A percentile compares a stretch with the other conserved stretches of the same genome.
Conservation (phyloP, 345 rosid species). For the Streptanthus diversifolius region DNA sequence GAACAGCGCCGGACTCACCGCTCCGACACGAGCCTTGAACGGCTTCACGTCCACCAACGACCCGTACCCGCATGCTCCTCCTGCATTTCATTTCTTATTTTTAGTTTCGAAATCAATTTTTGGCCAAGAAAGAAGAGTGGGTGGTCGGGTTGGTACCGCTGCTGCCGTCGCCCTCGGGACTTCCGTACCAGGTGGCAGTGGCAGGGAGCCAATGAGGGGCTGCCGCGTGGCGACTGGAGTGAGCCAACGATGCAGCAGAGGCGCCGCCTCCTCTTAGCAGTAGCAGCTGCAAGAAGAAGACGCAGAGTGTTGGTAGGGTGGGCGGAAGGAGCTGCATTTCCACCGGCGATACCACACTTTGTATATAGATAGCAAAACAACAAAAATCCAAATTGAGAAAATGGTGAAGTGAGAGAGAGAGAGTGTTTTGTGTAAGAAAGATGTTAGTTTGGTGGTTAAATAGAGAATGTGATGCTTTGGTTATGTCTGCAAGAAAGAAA, state of each 20-base stretch:
- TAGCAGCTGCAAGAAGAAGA: slow-evolving; percentile 16
- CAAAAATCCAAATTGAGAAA: background rate
- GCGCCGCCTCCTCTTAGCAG: background rate
- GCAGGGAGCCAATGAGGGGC: slow-evolving; percentile 72
- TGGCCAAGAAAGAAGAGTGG: background rate
- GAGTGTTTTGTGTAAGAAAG: background rate
- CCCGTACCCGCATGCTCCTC: slow-evolving; percentile 98
- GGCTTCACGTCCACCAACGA: slow-evolving; percentile 86
- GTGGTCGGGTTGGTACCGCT: slow-evolving; percentile 46
- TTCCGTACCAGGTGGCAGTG: slow-evolving; percentile 97
- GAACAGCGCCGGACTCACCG: slow-evolving; percentile 85
- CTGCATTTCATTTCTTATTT: slow-evolving; percentile 34
- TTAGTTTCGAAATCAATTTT: background rate
- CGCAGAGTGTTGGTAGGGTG: slow-evolving; percentile 12
- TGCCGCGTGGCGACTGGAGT: slow-evolving; percentile 25
- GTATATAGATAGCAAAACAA: background rate
- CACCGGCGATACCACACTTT: background rate
- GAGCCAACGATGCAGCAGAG: slow-evolving; percentile 10
- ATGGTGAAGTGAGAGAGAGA: slow-evolving; percentile 22
- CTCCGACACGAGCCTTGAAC: slow-evolving; percentile 76
- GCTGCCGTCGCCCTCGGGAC: slow-evolving; percentile 96
- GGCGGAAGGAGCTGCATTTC: slow-evolving; percentile 42
- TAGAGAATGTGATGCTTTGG: background rate
- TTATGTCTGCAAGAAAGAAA: no score
- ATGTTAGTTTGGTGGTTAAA: background rate